Percentiles rank a stretch among this genome's conserved stretches.
Evolutionary conservation across 1,284 basidiomycete genomes (phyloP).

Genomic region (Leccinum pallidistipes): DNA sequence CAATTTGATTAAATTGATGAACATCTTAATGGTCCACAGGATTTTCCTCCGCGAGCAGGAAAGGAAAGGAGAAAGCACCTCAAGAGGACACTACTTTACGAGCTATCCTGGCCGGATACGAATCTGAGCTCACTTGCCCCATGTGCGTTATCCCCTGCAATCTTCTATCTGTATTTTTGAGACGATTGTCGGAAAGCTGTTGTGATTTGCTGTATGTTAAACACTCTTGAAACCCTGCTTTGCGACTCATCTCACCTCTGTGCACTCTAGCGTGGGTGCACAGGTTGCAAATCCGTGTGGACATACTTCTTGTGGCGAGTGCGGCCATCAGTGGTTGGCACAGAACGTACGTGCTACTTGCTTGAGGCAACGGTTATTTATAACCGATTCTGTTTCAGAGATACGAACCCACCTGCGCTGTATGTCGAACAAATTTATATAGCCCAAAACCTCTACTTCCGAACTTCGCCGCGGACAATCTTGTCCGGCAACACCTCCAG

Average conservation of each 20-base stretch:
- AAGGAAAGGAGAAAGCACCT: constrained; percentile 28
- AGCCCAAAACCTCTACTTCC: constrained; percentile 45
- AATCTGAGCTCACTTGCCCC: constrained; percentile 55
- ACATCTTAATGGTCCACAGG: constrained; percentile 1
- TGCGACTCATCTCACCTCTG: constrained; percentile 3
- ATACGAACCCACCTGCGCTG: constrained; percentile 42
- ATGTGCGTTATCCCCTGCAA: constrained; percentile 42
- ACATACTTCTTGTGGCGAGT: constrained; percentile 55
- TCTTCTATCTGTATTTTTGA: constrained; percentile 2
- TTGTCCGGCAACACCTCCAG: constrained; percentile 49
- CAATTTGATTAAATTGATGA: constrained; percentile 1
- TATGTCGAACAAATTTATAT: constrained; percentile 46
- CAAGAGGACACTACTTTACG: constrained; percentile 13
- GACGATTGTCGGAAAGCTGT: constrained; percentile 40
- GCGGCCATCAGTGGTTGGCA: constrained; percentile 48
- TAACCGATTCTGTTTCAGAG: constrained; percentile 28
- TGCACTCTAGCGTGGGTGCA: constrained; percentile 43
- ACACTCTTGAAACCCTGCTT: background rate
- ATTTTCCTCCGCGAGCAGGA: constrained; percentile 9
- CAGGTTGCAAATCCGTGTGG: constrained; percentile 58
- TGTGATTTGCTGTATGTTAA: constrained; percentile 52
- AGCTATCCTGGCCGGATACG: constrained; percentile 39
- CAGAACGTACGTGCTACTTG: constrained; percentile 37
- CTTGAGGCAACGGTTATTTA: background rate
- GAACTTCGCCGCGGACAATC: constrained; percentile 51